Evolutionary conservation across 2,329 filamentous ascomycete genomes (phyloP), one percentile per base, ranked within the genome.

Genomic region (Ustulina deusta): DNA sequence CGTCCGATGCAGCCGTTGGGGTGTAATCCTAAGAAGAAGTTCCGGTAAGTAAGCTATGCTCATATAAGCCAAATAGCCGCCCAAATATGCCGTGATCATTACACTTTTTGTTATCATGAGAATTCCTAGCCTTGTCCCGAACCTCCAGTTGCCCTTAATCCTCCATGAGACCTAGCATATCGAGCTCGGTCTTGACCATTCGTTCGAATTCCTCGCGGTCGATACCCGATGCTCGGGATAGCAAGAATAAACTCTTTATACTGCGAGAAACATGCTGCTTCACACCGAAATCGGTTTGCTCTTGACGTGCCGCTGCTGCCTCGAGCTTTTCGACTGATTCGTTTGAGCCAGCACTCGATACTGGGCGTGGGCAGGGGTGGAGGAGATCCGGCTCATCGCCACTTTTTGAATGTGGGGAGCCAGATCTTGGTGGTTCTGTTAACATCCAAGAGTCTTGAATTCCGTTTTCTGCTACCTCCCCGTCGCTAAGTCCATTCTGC

Each of bases 251-350:
- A 78, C 91, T 94, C 82, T 93, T 91, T 63, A 96, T 87, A 75
- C 90, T 92, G 9, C 91, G 90, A 40, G 89, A 90, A 51, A 96
- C 89, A 79, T 95, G 92, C 79, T 94, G 90, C 79, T 91, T 92
- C 62, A 96, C 88, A 15, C 89, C 91, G 63, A 91, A 87, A 79
- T 94, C 91, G 63, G 84, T 88, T 73, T 90, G 87, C 66, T 89
- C 87, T 72, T 86, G 85, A 70, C 83, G 83, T 44, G 82, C 84
- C 1, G 86, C 87, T 17, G 81, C 82, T 56, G 85, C 84, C 72
- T 90, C 87, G 32, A 89, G 83, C 74, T 84, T 87, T 67, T 90
- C 90, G 2, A 93, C 85, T 6, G 88, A 86, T 75, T 81, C 85
- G 81, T 82, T 84, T 71, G 87, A 86, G 77, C 86, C 83, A 58